Evolutionary conservation across 208 protist species (phyloP), one percentile per base, ranked within the genome.

Genomic region (Leishmania gerbilli): DNA sequence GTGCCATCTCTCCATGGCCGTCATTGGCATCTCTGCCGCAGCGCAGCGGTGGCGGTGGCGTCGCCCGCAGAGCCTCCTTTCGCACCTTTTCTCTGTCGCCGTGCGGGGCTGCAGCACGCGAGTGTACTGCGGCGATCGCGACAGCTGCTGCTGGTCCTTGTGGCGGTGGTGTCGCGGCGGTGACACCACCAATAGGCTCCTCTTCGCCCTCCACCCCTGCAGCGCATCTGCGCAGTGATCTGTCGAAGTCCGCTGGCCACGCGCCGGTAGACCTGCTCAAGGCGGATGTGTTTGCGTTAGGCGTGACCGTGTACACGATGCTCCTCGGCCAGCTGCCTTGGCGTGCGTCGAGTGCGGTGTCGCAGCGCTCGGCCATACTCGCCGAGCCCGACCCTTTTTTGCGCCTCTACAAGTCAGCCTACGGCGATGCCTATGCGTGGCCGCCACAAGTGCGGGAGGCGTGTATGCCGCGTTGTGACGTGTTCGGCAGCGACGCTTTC

Each of bases 271-370:
- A 95, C 58, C 80, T 95, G n/a, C 92, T 95, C 74, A 92, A 91
- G 76, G 87, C 83, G 1, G 91, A 95, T 74, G 89, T 92, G n/a
- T 95, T 95, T 62, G 79, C 91, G 24, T 60, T 95, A 15, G 92
- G 92, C 5, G 90, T 95, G 40, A 95, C 92, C 40, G 84, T 87
- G 1, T 95, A 90, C 81, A 89, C 91, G 65, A 83, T 95, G 67
- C 89, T 95, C 34, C 87, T 90, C 62, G 90, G 92, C 0, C 83
- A 82, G n/a, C 80, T 95, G 47, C 92, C 92, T 27, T 95, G 88
- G 88, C 76, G 72, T 7, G 87, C 92, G 2, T 83, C 68, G 55
- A 80, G 83, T 74, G 84, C 85, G 27, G 62, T 71, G 15, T 89
- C 89, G 51, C 91, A 95, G 80, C 84, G 91, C 37, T 45, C 79